Conservation (phyloP, 352 stramenopile species). For the Peronospora farinosa region DNA sequence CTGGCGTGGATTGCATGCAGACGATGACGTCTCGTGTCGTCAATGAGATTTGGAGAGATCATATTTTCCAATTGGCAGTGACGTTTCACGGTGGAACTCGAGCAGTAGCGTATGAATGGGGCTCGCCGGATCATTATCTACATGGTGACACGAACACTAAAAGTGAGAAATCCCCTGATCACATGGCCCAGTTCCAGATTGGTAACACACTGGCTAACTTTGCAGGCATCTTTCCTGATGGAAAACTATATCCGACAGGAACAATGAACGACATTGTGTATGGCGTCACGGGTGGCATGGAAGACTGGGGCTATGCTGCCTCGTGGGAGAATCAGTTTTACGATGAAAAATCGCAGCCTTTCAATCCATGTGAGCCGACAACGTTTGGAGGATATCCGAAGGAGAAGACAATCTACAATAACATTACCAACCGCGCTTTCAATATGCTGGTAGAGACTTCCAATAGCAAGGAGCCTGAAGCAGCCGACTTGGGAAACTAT, state of each 20-base stretch:
- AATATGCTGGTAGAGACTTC: constrained; percentile 97
- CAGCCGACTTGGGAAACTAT: constrained; percentile 61
- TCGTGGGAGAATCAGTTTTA: constrained; percentile 80
- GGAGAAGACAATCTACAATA: constrained; percentile 91
- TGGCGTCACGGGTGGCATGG: constrained; percentile 94
- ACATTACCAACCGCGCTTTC: constrained; percentile 89
- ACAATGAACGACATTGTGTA: constrained; percentile 97
- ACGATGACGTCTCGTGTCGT: constrained; percentile 93
- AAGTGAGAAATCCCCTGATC: constrained; percentile 77
- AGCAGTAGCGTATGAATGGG: constrained; percentile 97
- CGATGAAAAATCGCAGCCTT: constrained; percentile 34
- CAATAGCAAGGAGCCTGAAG: constrained; percentile 79
- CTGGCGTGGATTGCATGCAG: constrained; percentile 86
- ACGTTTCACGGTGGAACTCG: constrained; percentile 98
- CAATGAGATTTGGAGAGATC: constrained; percentile 95
- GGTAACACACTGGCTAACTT: constrained; percentile 57
- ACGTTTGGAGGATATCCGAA: constrained; percentile 87
- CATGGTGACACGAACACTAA: constrained; percentile 29
- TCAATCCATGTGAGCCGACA: constrained; percentile 72
- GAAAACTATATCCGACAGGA: constrained; percentile 67
- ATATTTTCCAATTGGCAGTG: constrained; percentile 95
- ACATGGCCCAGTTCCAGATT: constrained; percentile 60
- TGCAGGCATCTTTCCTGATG: constrained; percentile 63
- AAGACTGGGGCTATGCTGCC: constrained; percentile 95
- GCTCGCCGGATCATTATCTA: constrained; percentile 85